These are phyloP conservation scores for Umbelopsis isabellina DNA, from an alignment of 192 early-diverging fungal genomes.

Conservation along the genomic window DNA sequence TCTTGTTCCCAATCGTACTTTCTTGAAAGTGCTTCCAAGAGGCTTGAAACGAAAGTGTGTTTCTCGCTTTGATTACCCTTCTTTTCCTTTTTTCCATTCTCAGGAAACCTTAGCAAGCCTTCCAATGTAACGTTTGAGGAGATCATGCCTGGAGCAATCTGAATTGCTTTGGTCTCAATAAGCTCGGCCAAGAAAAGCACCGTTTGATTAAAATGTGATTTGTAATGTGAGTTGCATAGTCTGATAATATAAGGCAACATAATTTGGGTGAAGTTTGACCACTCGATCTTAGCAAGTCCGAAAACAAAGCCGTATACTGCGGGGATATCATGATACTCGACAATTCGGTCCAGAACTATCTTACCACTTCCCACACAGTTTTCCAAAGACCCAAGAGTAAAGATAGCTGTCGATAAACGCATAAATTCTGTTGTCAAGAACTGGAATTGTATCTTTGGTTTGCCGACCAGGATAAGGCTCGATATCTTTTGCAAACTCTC, in stretches of 20 bases:
- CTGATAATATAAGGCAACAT: conserved; percentile 70
- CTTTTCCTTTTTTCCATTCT: conserved; percentile 24
- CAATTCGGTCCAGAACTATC: conserved; percentile 33
- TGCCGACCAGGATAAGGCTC: conserved; percentile 32
- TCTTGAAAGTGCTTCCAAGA: conserved; percentile 42
- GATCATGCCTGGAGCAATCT: conserved; percentile 44
- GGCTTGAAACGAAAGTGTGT: conserved; percentile 34
- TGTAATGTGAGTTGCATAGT: conserved; percentile 39
- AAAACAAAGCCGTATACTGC: conserved; percentile 70
- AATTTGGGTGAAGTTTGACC: conserved; percentile 75
- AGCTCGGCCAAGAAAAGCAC: conserved; percentile 54
- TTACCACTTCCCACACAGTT: conserved; percentile 36
- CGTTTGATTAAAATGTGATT: conserved; percentile 38
- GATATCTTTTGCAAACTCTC: conserved; percentile 43
- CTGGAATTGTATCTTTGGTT: conserved; percentile 24
- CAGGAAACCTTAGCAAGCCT: conserved; percentile 52
- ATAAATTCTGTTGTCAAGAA: conserved; percentile 37
- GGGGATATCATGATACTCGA: conserved; percentile 49
- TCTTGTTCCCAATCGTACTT: conserved; percentile 55
- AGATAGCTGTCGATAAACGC: conserved; percentile 29
- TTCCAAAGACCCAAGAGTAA: conserved; percentile 36
- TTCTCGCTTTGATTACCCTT: conserved; percentile 24
- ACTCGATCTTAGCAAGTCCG: conserved; percentile 62
- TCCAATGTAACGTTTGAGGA: conserved; percentile 49
- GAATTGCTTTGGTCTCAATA: conserved; percentile 41